Percentiles rank a stretch among this genome's conserved stretches.
Evolutionary conservation across 2,329 filamentous ascomycete species (phyloP).

Genomic region (Fusarium sp.): DNA sequence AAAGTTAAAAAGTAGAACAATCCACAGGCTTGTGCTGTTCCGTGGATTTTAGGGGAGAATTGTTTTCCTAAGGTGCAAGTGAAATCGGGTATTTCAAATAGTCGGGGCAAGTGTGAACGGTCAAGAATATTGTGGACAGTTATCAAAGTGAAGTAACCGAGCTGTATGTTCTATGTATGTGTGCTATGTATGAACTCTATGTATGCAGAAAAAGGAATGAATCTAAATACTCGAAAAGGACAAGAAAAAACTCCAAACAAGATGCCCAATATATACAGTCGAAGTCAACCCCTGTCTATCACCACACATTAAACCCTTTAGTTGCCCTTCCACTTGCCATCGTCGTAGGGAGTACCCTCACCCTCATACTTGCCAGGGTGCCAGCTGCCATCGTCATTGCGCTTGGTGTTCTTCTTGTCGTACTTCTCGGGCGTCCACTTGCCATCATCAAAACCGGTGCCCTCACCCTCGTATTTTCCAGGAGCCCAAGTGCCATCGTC

Average conservation of each 20-base stretch:
- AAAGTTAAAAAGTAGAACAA: background rate
- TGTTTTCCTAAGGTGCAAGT: background rate
- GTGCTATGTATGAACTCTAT: background rate
- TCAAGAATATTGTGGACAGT: background rate
- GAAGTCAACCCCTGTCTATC: background rate
- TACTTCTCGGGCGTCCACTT: conserved; percentile 8
- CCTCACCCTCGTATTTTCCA: conserved; percentile 13
- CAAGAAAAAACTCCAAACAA: background rate
- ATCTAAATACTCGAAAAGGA: background rate
- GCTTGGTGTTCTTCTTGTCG: background rate
- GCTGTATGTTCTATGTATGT: background rate
- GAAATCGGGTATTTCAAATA: background rate
- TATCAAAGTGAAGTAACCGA: background rate
- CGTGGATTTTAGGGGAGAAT: background rate
- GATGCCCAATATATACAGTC: background rate
- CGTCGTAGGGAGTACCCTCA: conserved; percentile 1
- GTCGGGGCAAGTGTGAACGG: background rate
- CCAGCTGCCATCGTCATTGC: conserved; percentile 28
- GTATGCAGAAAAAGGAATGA: background rate
- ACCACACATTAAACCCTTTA: background rate
- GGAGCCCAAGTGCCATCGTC: conserved; percentile 28
- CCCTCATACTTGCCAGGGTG: conserved; percentile 14
- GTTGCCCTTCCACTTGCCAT: conserved; percentile 12
- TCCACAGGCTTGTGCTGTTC: too few relatives aligned
- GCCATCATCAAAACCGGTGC: background rate